Evolutionary conservation across 2,329 filamentous ascomycete genomes (phyloP), one percentile per base, ranked within the genome.

Genomic region (Cercospora sp.): DNA sequence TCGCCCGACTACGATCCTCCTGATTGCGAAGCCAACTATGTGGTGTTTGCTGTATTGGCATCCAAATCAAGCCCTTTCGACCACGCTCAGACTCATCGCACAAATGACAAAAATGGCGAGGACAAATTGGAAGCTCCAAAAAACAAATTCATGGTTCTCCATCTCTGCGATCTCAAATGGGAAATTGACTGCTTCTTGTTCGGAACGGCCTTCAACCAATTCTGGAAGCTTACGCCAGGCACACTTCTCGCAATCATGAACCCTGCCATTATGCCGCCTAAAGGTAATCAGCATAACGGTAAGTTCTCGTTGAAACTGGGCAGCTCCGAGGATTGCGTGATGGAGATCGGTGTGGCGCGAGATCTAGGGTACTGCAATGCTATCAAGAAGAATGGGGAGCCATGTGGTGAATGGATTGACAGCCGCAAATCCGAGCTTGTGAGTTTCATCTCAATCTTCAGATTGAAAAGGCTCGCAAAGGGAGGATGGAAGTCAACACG

Each of bases 151-250:
- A 97, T 99, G 91, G 90, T 94, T 1, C 83, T 99, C 70, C 92
- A 88, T 1, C 84, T 99, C 2, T 93, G 92, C 0, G 94, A 99
- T 79, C 83, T 99, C 10, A 90, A 93, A 74, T 97, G 90, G 88
- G 93, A 97, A 74, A 80, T 99, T 12, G 94, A 98, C 71, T 86
- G 98, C 51, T 98, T 93, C 74, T 87, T 99, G 13, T 99, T 99
- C 80, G 91, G 92, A 74, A 89, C 90, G 0, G 96, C 93, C 6
- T 97, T 98, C 75, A 90, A 92, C 16, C 89, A 91, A 65, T 99
- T 95, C 82, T 98, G 94, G 90, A 97, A 97, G 77, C 83, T 98
- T n/a, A 89, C 89, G 0, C 87, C 92, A 1, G 95, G 95, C n/a
- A 97, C 94, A 0, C 86, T 98, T 1, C 85, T 99, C 66, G 95